Percentiles rank a stretch among this genome's conserved stretches.
phyloP scores from a whole-genome alignment of 2,329 filamentous ascomycete genomes.

The Verticillium dahliae region DNA sequence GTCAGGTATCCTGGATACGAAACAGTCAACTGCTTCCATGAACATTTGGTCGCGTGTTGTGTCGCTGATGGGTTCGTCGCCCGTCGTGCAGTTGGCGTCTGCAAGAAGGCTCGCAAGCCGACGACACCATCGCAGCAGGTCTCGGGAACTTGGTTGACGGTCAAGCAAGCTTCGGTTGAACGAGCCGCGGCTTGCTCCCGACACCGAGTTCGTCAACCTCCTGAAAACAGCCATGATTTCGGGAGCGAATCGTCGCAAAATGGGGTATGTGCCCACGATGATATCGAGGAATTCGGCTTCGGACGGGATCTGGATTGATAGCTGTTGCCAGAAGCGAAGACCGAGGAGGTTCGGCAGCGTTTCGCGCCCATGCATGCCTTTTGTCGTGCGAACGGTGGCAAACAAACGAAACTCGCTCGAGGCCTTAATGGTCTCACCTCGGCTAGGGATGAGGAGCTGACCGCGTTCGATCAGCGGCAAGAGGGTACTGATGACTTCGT shows the following conservation, averaged over 20 bases:
- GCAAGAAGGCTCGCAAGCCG: slow-evolving; percentile 64
- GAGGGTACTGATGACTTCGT: slow-evolving; percentile 88
- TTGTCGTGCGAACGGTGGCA: slow-evolving; percentile 77
- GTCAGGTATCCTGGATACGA: slow-evolving; percentile 73
- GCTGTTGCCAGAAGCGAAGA: slow-evolving; percentile 74
- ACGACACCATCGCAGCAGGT: slow-evolving; percentile 87
- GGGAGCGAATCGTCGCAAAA: slow-evolving; percentile 56
- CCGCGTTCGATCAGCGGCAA: slow-evolving; percentile 86
- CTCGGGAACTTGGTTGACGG: slow-evolving; percentile 61
- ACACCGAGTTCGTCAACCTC: slow-evolving; percentile 38
- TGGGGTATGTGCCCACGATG: slow-evolving; percentile 62
- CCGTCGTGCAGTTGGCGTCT: slow-evolving; percentile 52
- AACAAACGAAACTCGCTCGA: slow-evolving; percentile 83
- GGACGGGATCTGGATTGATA: slow-evolving; percentile 62
- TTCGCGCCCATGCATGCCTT: slow-evolving; percentile 60
- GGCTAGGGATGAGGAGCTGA: slow-evolving; percentile 84
- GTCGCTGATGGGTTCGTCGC: slow-evolving; percentile 66
- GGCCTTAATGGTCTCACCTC: slow-evolving; percentile 79
- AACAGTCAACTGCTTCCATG: slow-evolving; percentile 88
- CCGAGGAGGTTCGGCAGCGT: slow-evolving; percentile 72
- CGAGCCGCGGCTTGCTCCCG: slow-evolving; percentile 13
- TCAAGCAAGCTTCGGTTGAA: slow-evolving; percentile 40
- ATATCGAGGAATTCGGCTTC: slow-evolving; percentile 69
- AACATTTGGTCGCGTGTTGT: slow-evolving; percentile 76
- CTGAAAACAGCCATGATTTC: slow-evolving; percentile 55